These are phyloP conservation scores for Botrytis squamosa DNA, from an alignment of 2,329 filamentous ascomycete genomes.

Conservation along the genomic window DNA sequence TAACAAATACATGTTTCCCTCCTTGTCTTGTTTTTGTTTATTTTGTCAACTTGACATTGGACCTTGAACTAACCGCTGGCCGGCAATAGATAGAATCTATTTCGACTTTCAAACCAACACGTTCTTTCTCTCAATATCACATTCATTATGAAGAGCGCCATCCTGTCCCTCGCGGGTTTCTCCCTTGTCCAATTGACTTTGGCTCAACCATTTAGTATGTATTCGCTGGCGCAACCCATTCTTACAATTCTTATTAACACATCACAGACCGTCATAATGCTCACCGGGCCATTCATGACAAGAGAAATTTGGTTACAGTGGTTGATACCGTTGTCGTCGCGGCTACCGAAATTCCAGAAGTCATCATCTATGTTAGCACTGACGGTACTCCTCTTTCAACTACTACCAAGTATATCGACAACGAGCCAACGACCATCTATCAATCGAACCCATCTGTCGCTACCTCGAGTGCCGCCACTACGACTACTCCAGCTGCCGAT, in stretches of 20 bases:
- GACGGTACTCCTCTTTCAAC: conserved; percentile 52
- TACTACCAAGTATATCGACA: conserved; percentile 32
- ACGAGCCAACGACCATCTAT: conserved; percentile 11
- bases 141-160: conserved; percentile 47
- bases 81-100: conserved; percentile 13
- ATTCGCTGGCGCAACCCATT: background rate
- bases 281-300: conserved; percentile 35
- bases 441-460: conserved; percentile 3
- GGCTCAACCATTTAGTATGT: conserved; percentile 43
- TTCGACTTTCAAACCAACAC: background rate
- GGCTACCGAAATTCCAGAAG: conserved; percentile 42
- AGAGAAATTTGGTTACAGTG: conserved; percentile 38
- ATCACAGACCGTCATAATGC: conserved; percentile 29
- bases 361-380: conserved; percentile 61
- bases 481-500: background rate
- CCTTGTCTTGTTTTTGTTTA: background rate
- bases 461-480: conserved; percentile 4
- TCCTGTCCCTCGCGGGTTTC: conserved; percentile 41
- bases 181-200: conserved; percentile 44
- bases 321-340: conserved; percentile 43
- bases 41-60: background rate
- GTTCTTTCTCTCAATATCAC: background rate
- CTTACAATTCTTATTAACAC: background rate
- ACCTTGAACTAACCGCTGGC: conserved; percentile 11
- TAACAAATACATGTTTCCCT: background rate